Evolutionary conservation across 768 basidiomycete genomes (phyloP).

Genomic region (Phanerochaete carnosa): DNA sequence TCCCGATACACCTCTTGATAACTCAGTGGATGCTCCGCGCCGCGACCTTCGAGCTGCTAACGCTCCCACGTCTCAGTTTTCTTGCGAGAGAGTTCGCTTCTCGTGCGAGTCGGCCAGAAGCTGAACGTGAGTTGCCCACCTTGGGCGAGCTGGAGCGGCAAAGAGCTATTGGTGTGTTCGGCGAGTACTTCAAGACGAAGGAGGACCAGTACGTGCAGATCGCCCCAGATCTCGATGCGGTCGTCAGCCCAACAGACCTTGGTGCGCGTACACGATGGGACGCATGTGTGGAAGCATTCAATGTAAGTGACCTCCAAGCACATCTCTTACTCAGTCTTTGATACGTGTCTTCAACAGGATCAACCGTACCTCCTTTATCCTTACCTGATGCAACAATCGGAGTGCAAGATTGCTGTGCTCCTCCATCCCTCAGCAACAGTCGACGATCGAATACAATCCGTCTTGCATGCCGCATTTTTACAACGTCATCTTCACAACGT

Average conservation of each 20-base stretch:
- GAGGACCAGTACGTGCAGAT: slow-evolving; percentile 17
- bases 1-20: slow-evolving; percentile 21
- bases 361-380: slow-evolving; percentile 25
- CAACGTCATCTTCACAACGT: slow-evolving; percentile 3
- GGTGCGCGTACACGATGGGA: slow-evolving; percentile 18
- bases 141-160: slow-evolving; percentile 17
- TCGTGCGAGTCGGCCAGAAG: neutral
- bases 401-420: slow-evolving; percentile 16
- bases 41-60: slow-evolving; percentile 26
- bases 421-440: slow-evolving; percentile 20
- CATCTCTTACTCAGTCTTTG: neutral
- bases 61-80: slow-evolving; percentile 22
- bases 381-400: slow-evolving; percentile 1
- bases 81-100: slow-evolving; percentile 19
- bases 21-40: slow-evolving; percentile 24
- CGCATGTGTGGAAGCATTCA: slow-evolving; percentile 17
- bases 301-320: slow-evolving; percentile 15
- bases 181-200: slow-evolving; percentile 25
- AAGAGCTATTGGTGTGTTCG: slow-evolving; percentile 19
- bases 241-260: slow-evolving; percentile 12
- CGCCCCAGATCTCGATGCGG: slow-evolving; percentile 20
- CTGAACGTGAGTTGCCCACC: slow-evolving; percentile 7
- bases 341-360: slow-evolving; percentile 11
- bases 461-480: slow-evolving; percentile 22
- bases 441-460: slow-evolving; percentile 23